A percentile compares a stretch with the other conserved stretches of the same genome.
Conservation (phyloP, 495 filamentous ascomycete species). For the Rhypophila decipiens region DNA sequence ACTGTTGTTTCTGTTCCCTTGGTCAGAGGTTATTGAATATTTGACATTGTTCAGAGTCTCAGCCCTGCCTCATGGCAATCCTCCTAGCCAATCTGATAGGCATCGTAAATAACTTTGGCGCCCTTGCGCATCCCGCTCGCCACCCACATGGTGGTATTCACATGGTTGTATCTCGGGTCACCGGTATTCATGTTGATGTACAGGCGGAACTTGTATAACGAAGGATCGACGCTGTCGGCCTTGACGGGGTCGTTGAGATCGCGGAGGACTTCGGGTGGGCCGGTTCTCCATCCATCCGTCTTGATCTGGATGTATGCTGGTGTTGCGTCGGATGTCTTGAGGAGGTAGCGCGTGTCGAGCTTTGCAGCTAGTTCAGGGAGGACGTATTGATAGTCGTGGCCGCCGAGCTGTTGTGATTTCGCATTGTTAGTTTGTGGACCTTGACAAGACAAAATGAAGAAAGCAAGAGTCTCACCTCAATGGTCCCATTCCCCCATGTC, state of each 20-base stretch:
- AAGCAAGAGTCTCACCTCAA: conserved; percentile 11
- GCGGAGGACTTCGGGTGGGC: conserved; percentile 25
- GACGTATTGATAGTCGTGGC: conserved; percentile 22
- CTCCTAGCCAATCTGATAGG: conserved; percentile 18
- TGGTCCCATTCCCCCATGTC: conserved; percentile 22
- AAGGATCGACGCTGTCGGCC: conserved; percentile 22
- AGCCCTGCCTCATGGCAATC: neutral
- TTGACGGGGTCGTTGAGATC: conserved; percentile 22
- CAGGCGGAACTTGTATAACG: conserved; percentile 22
- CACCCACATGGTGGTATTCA: conserved; percentile 21
- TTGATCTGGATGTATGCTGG: conserved; percentile 24
- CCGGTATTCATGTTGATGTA: conserved; percentile 25
- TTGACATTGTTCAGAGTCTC: too few relatives aligned
- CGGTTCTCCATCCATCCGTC: conserved; percentile 24
- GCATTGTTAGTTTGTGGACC: neutral
- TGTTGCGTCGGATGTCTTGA: conserved; percentile 25
- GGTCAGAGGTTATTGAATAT: too few relatives aligned
- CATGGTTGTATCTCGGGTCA: conserved; percentile 18
- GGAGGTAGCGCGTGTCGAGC: conserved; percentile 21
- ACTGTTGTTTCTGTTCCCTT: too few relatives aligned
- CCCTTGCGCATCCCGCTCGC: conserved; percentile 22
- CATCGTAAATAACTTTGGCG: conserved; percentile 29
- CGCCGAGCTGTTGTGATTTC: conserved; percentile 21
- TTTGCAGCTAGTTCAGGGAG: conserved; percentile 18
- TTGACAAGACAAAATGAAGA: neutral